Evolutionary conservation across 805 yeast genomes (phyloP), one percentile per base, ranked within the genome.

Genomic region (Saturnispora gosingensis): DNA sequence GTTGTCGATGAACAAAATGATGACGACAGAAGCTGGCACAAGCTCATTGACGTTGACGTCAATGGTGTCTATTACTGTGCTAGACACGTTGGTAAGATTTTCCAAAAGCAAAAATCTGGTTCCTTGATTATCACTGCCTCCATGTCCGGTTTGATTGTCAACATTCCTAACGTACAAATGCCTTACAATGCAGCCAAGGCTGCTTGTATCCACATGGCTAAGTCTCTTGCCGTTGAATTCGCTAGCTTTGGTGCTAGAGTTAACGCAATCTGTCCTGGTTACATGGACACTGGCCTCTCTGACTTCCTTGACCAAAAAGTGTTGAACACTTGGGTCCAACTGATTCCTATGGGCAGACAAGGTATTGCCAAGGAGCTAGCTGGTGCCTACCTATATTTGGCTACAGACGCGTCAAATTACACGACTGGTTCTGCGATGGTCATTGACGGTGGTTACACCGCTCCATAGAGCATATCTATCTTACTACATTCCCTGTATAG

Each of bases 101-200:
- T 89, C 75, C 79, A 79, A 66, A 70, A 77, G 61, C 88, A 85
- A 63, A 85, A 87, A 16, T 69, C 68, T 53, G 96, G 97, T 36
- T 83, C 95, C 1, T 72, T 89, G 59, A 80, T 88, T 58, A 76
- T 85, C 68, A 88, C 97, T 7, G 89, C 95, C 5, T 86, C 95
- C 38, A 88, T 88, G 87, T 84, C 93, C 27, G 96, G 87, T n/a
- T 89, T 83, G 69, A 83, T 89, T 61, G 93, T 81, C 60, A 88
- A 88, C 67, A 79, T 81, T 56, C 97, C 97, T 27, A 91, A 89
- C 67, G 73, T 81, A 64, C 96, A 88, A 71, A 85, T 95, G 18
- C 81, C 85, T 39, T 88, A 88, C 73, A 88, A 88, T 62, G 87
- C 88, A n/a, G 86, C 89, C 59, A 88, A 88, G 73, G 95, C 96